Percentiles rank a stretch among this genome's conserved stretches.
Conservation (phyloP, 2,329 filamentous ascomycete species). For the Tolypocladium album region DNA sequence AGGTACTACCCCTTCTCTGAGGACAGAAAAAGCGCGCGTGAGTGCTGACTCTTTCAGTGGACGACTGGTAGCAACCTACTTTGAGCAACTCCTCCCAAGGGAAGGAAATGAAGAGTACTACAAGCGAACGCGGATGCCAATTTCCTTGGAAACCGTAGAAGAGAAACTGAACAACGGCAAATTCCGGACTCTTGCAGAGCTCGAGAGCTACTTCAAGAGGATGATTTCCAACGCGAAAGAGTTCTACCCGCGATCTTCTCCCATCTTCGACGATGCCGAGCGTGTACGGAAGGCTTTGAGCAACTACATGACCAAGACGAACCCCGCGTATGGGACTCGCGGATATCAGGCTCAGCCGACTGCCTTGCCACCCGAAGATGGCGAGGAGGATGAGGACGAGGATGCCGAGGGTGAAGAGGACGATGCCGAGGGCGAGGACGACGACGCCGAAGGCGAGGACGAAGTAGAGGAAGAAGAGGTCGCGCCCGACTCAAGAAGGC, state of each 20-base stretch:
- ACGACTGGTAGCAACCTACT: constrained; percentile 62
- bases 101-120: constrained; percentile 65
- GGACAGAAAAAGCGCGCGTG: background rate
- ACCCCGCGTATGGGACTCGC: constrained; percentile 65
- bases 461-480: constrained; percentile 18
- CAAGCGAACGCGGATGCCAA: constrained; percentile 62
- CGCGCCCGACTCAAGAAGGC: constrained; percentile 18
- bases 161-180: constrained; percentile 57
- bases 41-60: constrained; percentile 38
- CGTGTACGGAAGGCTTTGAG: constrained; percentile 76
- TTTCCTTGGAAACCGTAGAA: constrained; percentile 70
- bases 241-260: constrained; percentile 63
- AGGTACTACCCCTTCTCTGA: constrained; percentile 43
- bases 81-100: constrained; percentile 59
- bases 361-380: constrained; percentile 45
- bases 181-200: constrained; percentile 59
- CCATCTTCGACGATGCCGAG: constrained; percentile 74
- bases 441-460: constrained; percentile 15
- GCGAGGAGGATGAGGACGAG: constrained; percentile 18
- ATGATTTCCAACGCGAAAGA: constrained; percentile 83
- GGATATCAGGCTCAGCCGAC: constrained; percentile 63
- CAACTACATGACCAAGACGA: constrained; percentile 79
- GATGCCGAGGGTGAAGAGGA: constrained; percentile 17
- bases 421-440: constrained; percentile 17
- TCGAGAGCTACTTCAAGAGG: constrained; percentile 80